Conservation (phyloP, 345 rosid genomes). For the Lepidium sativum region DNA sequence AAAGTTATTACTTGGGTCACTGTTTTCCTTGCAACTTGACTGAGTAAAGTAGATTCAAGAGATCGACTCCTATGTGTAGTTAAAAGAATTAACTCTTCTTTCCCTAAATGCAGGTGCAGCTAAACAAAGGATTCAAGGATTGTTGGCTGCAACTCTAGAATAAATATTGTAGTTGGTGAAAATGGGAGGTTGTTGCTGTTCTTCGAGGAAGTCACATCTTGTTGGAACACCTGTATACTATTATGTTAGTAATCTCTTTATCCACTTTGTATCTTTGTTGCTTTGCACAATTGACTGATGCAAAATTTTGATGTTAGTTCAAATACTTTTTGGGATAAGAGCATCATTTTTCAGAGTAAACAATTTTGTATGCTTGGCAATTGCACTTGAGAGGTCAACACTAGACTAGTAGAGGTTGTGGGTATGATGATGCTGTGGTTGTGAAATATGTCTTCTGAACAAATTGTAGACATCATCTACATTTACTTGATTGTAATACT, state of each 20-base stretch:
- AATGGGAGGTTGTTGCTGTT: constrained; percentile 95
- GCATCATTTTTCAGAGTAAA: neutral
- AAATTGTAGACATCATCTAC: neutral
- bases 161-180: neutral
- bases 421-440: neutral
- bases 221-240: constrained; percentile 74
- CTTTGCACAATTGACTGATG: neutral
- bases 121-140: neutral
- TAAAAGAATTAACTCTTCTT: neutral
- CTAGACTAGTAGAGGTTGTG: neutral
- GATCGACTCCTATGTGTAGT: neutral
- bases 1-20: neutral
- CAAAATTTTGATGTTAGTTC: neutral
- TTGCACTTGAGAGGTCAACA: neutral
- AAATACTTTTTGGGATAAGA: neutral
- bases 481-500: neutral
- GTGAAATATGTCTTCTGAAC: neutral
- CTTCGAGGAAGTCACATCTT: constrained; percentile 67
- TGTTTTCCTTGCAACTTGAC: neutral
- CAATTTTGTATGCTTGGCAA: neutral
- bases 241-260: constrained; percentile 45
- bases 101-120: neutral
- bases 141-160: neutral
- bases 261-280: neutral
- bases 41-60: neutral